Evolutionary conservation across 208 protist genomes (phyloP).

Genomic region (Crithidia brevicula): DNA sequence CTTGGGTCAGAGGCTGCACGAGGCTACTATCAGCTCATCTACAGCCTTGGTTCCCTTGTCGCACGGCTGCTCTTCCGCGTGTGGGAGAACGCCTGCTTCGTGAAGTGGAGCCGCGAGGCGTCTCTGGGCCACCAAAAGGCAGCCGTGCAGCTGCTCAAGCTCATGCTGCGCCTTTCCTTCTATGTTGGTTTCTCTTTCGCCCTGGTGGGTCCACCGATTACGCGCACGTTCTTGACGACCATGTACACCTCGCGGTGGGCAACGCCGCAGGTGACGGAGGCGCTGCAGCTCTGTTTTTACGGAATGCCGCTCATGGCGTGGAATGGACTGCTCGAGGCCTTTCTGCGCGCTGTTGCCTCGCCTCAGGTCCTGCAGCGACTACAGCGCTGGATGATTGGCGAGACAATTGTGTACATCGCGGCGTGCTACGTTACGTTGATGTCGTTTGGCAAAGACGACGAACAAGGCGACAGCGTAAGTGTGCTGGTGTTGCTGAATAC

Average conservation of each 20-base stretch:
- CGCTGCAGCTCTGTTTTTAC: conserved; percentile 86
- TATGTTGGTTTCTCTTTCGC: conserved; percentile 72
- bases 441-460: conserved; percentile 6
- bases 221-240: conserved; percentile 52
- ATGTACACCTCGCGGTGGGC: conserved; percentile 86
- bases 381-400: conserved; percentile 54
- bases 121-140: conserved; percentile 32
- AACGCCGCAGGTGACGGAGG: conserved; percentile 49
- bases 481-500: conserved; percentile 59
- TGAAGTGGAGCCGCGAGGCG: conserved; percentile 75
- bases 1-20: conserved; percentile 66
- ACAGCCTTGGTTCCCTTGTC: conserved; percentile 87
- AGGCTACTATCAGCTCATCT: conserved; percentile 87
- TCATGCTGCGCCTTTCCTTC: conserved; percentile 80
- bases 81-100: conserved; percentile 90
- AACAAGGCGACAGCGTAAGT: conserved; percentile 23
- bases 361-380: conserved; percentile 41
- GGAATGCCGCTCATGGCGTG: conserved; percentile 73
- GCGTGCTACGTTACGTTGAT: conserved; percentile 55
- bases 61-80: conserved; percentile 89
- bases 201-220: conserved; percentile 74
- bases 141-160: conserved; percentile 53
- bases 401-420: conserved; percentile 56
- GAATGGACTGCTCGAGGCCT: conserved; percentile 90
- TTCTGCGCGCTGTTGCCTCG: conserved; percentile 68